Evolutionary conservation across 2,329 filamentous ascomycete genomes (phyloP).

Genomic region (Blastomyces gilchristii): DNA sequence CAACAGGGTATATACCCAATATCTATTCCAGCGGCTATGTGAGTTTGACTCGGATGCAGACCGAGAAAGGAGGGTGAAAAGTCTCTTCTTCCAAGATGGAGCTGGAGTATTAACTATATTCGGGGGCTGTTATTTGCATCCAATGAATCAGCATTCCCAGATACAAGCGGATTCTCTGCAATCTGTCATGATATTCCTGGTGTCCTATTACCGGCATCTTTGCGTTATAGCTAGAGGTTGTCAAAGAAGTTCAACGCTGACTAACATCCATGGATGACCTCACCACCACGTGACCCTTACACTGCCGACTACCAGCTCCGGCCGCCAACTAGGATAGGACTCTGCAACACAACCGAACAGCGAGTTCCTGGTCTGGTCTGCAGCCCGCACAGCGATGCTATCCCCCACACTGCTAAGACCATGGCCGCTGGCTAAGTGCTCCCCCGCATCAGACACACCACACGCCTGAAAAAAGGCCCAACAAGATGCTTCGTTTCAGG

Average conservation of each 20-base stretch:
- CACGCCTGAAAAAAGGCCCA: neutral
- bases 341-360: neutral
- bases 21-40: neutral
- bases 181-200: neutral
- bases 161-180: neutral
- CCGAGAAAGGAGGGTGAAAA: neutral
- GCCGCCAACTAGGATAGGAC: neutral
- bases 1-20: neutral
- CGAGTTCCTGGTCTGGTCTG: too few species aligned
- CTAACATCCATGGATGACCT: neutral
- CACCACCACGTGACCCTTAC: neutral
- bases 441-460: neutral
- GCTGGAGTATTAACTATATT: neutral
- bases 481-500: neutral
- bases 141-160: neutral
- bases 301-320: constrained; percentile 4
- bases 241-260: too few species aligned
- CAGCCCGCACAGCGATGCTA: too few species aligned
- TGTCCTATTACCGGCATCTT: too few species aligned
- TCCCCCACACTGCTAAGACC: neutral
- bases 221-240: too few species aligned
- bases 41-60: neutral
- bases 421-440: neutral
- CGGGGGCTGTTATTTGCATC: neutral
- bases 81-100: neutral